These are phyloP conservation scores for Xylaria sp. DNA, from an alignment of 2,329 filamentous ascomycete genomes.

Conservation along the genomic window DNA sequence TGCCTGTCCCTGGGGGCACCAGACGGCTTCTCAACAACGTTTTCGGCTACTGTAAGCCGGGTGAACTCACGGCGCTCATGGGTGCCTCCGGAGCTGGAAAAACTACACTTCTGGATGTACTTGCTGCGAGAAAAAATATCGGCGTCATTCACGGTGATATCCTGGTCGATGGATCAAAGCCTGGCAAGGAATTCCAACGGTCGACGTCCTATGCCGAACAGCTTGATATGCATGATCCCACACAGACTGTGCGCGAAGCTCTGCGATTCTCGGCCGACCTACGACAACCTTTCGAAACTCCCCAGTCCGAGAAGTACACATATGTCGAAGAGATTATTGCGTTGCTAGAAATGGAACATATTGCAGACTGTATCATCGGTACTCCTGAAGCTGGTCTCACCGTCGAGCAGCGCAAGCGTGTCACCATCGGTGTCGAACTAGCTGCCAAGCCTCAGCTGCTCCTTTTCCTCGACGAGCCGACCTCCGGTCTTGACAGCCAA, in stretches of 20 bases:
- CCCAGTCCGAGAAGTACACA: slow-evolving; percentile 59
- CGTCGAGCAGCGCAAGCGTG: slow-evolving; percentile 69
- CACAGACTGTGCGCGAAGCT: slow-evolving; percentile 67
- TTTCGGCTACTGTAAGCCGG: slow-evolving; percentile 75
- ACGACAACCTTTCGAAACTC: slow-evolving; percentile 60
- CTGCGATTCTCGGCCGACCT: slow-evolving; percentile 67
- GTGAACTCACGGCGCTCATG: slow-evolving; percentile 80
- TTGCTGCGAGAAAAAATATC: slow-evolving; percentile 66
- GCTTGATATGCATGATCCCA: slow-evolving; percentile 65
- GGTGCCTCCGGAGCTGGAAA: slow-evolving; percentile 86
- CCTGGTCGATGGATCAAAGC: slow-evolving; percentile 61
- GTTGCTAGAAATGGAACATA: slow-evolving; percentile 62
- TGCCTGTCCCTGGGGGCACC: slow-evolving; percentile 62
- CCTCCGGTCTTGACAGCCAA: slow-evolving; percentile 74
- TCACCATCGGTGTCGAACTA: slow-evolving; percentile 92
- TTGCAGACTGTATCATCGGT: slow-evolving; percentile 65
- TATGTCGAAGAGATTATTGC: slow-evolving; percentile 68
- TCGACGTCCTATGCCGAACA: slow-evolving; percentile 68
- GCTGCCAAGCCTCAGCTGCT: slow-evolving; percentile 80
- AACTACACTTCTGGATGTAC: slow-evolving; percentile 80
- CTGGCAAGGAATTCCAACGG: slow-evolving; percentile 65
- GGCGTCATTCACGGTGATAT: slow-evolving; percentile 64
- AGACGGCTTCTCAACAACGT: slow-evolving; percentile 61
- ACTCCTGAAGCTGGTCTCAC: slow-evolving; percentile 71
- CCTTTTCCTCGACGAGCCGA: slow-evolving; percentile 80